Evolutionary conservation across 2,329 filamentous ascomycete genomes (phyloP), one percentile per base, ranked within the genome.

Genomic region (Rutstroemia sp.): DNA sequence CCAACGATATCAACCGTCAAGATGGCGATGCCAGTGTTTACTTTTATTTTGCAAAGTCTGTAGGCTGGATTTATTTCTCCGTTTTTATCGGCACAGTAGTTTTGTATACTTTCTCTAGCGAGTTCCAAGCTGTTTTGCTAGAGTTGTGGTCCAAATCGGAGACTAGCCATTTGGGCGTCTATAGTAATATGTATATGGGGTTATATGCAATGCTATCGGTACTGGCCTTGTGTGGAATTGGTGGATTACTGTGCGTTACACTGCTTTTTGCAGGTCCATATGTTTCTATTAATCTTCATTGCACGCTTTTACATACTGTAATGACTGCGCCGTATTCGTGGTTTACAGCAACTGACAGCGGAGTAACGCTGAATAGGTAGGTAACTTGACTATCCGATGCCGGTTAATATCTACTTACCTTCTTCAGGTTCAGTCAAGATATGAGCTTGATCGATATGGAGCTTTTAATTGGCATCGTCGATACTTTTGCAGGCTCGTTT

Each of bases 221-320:
- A 10, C n/a, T 34, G 3, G 37, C 49, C 5, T 6, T 44, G n/a
- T 52, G 49, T 44, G 50, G 50, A 21, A 44, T 45, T 5, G 23
- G 39, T 18, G 39, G 23, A 2, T n/a, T 52, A 5, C 9, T 44
- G 1, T 52, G 50, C 18, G 41, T 52, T 6, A 44, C 39, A n/a
- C 14, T 52, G n/a, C 2, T 52, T 2, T 52, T 37, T 34, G 39
- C 39, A 21, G 50, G 39, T 0, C 39, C 41, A 44, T 34, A 23
- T n/a, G 39, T 25, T 6, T 25, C 42, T 2, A 34, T 45, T 1
- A n/a, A 14, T 34, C 77, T 81, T 54, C 79, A 82, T 58, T 69
- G 69, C 54, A 73, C 67, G 39, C 67, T 81, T 0, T 65, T 81
- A 7, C 69, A 70, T 12, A 79, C 77, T 2, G 77, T 79, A 5